These are phyloP conservation scores for Solanum hybrid DNA, from an alignment of 305 asterid genomes.

Conservation along the genomic window DNA sequence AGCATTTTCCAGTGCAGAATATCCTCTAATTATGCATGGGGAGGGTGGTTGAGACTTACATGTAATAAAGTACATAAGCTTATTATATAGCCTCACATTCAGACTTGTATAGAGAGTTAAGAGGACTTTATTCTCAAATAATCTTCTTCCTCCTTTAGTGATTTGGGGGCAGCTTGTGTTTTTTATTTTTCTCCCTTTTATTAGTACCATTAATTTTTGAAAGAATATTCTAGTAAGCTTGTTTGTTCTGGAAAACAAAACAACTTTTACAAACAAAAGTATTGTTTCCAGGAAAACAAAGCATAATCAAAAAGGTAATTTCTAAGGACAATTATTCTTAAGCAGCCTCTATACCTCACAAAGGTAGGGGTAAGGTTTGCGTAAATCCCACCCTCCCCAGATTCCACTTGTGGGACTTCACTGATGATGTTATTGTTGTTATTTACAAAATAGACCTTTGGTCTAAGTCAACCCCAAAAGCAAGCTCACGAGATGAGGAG, in stretches of 20 bases:
- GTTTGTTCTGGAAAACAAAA: not conserved
- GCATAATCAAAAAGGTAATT: not conserved
- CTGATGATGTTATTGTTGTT: not conserved
- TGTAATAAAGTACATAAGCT: not conserved
- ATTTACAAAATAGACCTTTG: not conserved
- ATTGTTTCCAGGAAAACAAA: not conserved
- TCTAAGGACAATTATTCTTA: not conserved
- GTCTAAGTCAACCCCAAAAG: not conserved
- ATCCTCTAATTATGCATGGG: not conserved
- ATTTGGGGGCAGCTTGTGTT: not conserved
- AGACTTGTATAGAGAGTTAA: not conserved
- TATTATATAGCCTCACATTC: not conserved
- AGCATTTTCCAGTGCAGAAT: not conserved
- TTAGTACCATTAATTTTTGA: not conserved
- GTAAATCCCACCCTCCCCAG: not conserved
- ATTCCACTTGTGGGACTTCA: not conserved
- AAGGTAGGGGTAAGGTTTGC: not conserved
- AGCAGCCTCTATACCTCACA: not conserved
- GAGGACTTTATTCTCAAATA: not conserved
- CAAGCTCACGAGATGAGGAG: not conserved
- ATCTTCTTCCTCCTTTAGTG: not conserved
- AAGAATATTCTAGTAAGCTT: not conserved
- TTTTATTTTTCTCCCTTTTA: not conserved
- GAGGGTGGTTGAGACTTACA: not conserved
- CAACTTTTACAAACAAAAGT: not conserved